Evolutionary conservation across 106 monocot genomes (phyloP).

Genomic region (Allium cepa): DNA sequence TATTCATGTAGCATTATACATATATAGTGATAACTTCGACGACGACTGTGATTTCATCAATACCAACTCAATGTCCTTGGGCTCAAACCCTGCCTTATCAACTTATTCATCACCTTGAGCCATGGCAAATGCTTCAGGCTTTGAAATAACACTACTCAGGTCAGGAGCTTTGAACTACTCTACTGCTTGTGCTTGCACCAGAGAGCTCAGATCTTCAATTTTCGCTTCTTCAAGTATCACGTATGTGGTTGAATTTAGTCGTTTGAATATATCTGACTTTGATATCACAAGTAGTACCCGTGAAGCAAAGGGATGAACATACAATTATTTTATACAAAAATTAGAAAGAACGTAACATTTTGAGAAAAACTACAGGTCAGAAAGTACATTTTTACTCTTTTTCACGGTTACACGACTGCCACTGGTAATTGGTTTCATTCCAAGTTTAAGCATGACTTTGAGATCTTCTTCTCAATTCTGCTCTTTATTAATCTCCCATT

Average conservation of each 20-base stretch:
- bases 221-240: slow-evolving; percentile 18
- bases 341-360: not conserved
- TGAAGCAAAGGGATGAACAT: not conserved
- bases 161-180: slow-evolving; percentile 20
- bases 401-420: slow-evolving; percentile 25
- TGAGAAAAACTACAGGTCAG: not conserved
- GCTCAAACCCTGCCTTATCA: no score
- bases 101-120: no score
- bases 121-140: not conserved
- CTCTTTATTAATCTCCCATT: slow-evolving; percentile 21
- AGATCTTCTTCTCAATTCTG: slow-evolving; percentile 26
- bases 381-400: slow-evolving; percentile 17
- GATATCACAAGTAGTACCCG: slow-evolving; percentile 22
- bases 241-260: slow-evolving; percentile 17
- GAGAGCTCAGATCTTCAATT: slow-evolving; percentile 28
- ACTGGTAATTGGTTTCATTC: slow-evolving; percentile 22
- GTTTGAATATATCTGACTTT: slow-evolving; percentile 23
- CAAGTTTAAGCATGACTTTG: slow-evolving; percentile 24
- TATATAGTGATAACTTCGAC: no score
- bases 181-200: slow-evolving; percentile 17
- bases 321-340: not conserved
- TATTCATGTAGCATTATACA: no score
- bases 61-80: no score
- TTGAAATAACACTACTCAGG: slow-evolving; percentile 18
- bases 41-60: no score